Evolutionary conservation across 2,329 filamentous ascomycete genomes (phyloP), one percentile per base, ranked within the genome.

Genomic region (Cryphonectria radicalis): DNA sequence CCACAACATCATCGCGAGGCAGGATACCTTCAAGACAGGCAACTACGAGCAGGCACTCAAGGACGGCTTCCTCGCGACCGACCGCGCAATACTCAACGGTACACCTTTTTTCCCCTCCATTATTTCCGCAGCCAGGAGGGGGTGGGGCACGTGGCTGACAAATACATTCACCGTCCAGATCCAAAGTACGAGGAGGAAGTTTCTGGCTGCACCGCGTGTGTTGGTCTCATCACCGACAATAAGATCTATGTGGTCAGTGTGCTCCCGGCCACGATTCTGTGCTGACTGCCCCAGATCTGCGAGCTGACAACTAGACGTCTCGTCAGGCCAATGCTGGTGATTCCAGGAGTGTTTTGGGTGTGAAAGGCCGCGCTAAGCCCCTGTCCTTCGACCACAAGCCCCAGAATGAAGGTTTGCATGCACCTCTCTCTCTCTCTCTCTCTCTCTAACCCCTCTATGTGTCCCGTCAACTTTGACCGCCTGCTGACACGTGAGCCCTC

Each of bases 381-480:
- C 87, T 99, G 73, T 99, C 96, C n/a, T 97, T 97, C 80, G 96
- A 99, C 81, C 96, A 99, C 87, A 99, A 99, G 85, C 96, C 96
- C 59, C 95, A 98, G 82, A 98, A 98, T 77, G 96, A 99, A 88
- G 93, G 94, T 97, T 80, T 71, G 86, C 70, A 64, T 35, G 72
- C 50, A 25, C 28, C 43, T 53, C 22, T 22, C 17, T 14, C 3
- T 4, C 32, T 4, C 32, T 4, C 32, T 4, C 32, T 32, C 32
- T 32, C 43, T 6, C 14, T 46, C 43, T 22, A 17, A 22, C 17
- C 19, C 43, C 42, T 60, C 59, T 40, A 32, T 60, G 40, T 40
- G 14, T 14, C 28, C 19, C 40, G 46, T 25, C 46, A 43, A 63
- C 25, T n/a, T 32, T 13, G 11, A 25, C 67, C 71, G 5, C 32